phyloP scores from a whole-genome alignment of 441 rosid species.

The Jatropha podagrica region DNA sequence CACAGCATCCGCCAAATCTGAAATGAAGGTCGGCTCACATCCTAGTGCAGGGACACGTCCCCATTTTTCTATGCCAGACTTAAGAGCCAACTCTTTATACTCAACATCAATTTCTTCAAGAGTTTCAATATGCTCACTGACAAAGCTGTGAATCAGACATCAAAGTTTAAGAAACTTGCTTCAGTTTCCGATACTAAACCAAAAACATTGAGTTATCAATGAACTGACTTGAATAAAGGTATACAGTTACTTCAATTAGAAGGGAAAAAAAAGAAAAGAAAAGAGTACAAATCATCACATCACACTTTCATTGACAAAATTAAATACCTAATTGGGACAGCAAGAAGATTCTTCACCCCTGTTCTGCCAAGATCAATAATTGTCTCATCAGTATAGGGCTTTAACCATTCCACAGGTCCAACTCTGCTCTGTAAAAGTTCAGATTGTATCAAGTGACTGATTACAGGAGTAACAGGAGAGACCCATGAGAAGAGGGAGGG shows the following conservation, averaged over 20 bases:
- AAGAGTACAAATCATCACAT: background rate
- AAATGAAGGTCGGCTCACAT: conserved; percentile 89
- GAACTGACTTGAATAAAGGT: conserved; percentile 12
- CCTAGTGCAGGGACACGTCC: conserved; percentile 97
- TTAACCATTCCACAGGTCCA: conserved; percentile 99
- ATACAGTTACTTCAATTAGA: conserved; percentile 2
- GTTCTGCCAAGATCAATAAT: conserved; percentile 82
- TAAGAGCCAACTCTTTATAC: conserved; percentile 80
- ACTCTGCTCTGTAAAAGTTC: conserved; percentile 85
- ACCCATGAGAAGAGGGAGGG: background rate
- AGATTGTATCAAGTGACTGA: conserved; percentile 25
- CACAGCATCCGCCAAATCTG: conserved; percentile 98
- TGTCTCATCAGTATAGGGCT: conserved; percentile 95
- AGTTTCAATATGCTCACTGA: conserved; percentile 94
- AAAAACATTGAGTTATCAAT: conserved; percentile 11
- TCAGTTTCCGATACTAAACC: conserved; percentile 4
- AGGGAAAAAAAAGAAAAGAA: too few relatives aligned
- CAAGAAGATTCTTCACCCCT: conserved; percentile 83
- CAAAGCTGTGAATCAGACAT: conserved; percentile 60
- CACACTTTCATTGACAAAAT: background rate
- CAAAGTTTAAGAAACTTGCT: background rate
- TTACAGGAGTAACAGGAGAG: conserved; percentile 8
- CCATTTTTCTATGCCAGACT: conserved; percentile 92
- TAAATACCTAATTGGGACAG: conserved; percentile 86
- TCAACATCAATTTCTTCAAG: conserved; percentile 95